A percentile compares a stretch with the other conserved stretches of the same genome.
phyloP scores from a whole-genome alignment of 176 grass and related monocot genomes.

The Rhynchospora breviuscula region DNA sequence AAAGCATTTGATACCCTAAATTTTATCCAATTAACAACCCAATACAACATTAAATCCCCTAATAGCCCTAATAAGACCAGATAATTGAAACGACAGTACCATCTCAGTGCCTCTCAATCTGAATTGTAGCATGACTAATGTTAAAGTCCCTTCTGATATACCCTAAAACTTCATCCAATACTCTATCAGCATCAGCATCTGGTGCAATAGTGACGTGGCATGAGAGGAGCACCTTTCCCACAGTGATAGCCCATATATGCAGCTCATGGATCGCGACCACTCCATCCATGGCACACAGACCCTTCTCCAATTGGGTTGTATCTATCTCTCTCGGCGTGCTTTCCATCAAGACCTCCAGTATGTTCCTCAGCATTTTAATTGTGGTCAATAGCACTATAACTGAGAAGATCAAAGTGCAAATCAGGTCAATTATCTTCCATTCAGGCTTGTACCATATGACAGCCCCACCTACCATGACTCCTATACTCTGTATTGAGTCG shows the following conservation, averaged over 20 bases:
- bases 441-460: slow-evolving; percentile 99
- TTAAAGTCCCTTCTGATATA: slow-evolving; percentile 96
- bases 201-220: slow-evolving; percentile 77
- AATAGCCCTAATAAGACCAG: not conserved
- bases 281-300: slow-evolving; percentile 61
- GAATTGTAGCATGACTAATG: slow-evolving; percentile 97
- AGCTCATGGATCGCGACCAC: slow-evolving; percentile 86
- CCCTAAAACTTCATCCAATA: slow-evolving; percentile 77
- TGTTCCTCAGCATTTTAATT: slow-evolving; percentile 79
- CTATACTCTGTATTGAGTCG: slow-evolving; percentile 87
- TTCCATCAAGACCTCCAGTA: slow-evolving; percentile 92
- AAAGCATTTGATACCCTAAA: not conserved
- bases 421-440: slow-evolving; percentile 98
- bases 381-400: slow-evolving; percentile 80
- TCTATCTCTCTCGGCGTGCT: slow-evolving; percentile 92
- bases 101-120: slow-evolving; percentile 77
- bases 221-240: slow-evolving; percentile 86
- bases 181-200: slow-evolving; percentile 60
- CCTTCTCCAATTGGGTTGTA: slow-evolving; percentile 66
- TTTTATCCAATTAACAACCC: not conserved
- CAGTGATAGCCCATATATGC: slow-evolving; percentile 98
- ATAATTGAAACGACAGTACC: not conserved
- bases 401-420: slow-evolving; percentile 95
- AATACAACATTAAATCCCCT: not conserved
- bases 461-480: slow-evolving; percentile 94